Conservation (phyloP, 2,329 filamentous ascomycete genomes). For the Colletotrichum siamense region DNA sequence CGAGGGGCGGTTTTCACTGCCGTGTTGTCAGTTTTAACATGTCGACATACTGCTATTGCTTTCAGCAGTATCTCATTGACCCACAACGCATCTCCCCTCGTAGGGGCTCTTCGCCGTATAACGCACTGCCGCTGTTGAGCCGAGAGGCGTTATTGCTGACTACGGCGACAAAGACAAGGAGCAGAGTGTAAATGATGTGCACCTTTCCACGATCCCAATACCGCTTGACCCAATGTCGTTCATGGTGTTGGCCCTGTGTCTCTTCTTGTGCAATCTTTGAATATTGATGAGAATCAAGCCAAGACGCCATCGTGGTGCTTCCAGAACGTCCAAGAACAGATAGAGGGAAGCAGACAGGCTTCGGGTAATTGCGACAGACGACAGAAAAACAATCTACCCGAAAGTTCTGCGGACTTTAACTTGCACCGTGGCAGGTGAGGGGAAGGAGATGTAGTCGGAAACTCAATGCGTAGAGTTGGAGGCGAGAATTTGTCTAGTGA, state of each 20-base stretch:
- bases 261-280: neutral
- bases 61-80: neutral
- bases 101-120: neutral
- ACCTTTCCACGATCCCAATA: neutral
- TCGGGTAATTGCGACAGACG: neutral
- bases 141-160: neutral
- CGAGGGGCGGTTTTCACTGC: neutral
- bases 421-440: neutral
- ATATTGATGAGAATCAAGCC: neutral
- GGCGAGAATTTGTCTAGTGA: neutral
- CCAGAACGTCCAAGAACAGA: neutral
- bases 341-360: neutral
- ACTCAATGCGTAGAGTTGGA: neutral
- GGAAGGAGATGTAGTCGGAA: neutral
- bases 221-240: neutral
- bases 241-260: neutral
- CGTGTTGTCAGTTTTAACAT: neutral
- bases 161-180: neutral
- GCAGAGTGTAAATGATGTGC: neutral
- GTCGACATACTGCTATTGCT: neutral
- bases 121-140: neutral
- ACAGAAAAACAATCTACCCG: neutral
- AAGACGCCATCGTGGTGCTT: neutral
- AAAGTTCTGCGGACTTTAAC: neutral
- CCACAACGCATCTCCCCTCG: neutral